Conservation (phyloP, 2,329 filamentous ascomycete species). For the Anthostomella pinea region DNA sequence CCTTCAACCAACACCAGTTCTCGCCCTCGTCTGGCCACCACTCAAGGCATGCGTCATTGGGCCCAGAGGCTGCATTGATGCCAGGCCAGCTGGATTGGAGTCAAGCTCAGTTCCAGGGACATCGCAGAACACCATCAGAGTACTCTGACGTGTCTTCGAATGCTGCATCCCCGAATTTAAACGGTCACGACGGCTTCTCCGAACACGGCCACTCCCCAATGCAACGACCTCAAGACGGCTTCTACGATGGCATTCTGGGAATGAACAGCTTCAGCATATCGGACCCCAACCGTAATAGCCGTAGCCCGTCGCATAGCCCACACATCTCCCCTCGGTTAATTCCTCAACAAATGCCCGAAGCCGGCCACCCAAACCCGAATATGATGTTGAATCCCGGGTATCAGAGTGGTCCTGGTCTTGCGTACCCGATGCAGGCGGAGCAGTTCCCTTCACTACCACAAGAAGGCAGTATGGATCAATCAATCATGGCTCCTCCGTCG, state of each 20-base stretch:
- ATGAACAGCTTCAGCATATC: slow-evolving; percentile 80
- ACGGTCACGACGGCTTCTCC: slow-evolving; percentile 71
- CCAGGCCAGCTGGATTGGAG: slow-evolving; percentile 55
- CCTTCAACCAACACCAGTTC: slow-evolving; percentile 56
- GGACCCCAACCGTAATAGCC: slow-evolving; percentile 65
- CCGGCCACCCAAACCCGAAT: slow-evolving; percentile 44
- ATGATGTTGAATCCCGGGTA: slow-evolving; percentile 46
- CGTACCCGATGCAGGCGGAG: slow-evolving; percentile 40
- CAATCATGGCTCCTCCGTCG: slow-evolving; percentile 79
- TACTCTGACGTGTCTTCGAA: slow-evolving; percentile 88
- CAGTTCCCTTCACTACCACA: slow-evolving; percentile 51
- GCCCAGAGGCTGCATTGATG: slow-evolving; percentile 55
- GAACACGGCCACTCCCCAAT: slow-evolving; percentile 76
- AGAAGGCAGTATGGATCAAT: slow-evolving; percentile 51
- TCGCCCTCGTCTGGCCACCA: slow-evolving; percentile 46
- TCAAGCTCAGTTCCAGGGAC: slow-evolving; percentile 68
- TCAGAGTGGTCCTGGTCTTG: slow-evolving; percentile 41
- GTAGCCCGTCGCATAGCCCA: slow-evolving; percentile 75
- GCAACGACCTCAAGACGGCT: slow-evolving; percentile 68
- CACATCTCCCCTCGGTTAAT: slow-evolving; percentile 63
- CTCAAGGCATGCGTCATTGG: slow-evolving; percentile 55
- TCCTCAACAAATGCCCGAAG: slow-evolving; percentile 54
- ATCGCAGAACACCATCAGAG: slow-evolving; percentile 84
- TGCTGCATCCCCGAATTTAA: slow-evolving; percentile 78
- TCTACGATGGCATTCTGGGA: slow-evolving; percentile 75